Percentiles rank a stretch among this genome's conserved stretches.
Evolutionary conservation across 352 stramenopile species (phyloP).

Genomic region (Globisporangium nunn): DNA sequence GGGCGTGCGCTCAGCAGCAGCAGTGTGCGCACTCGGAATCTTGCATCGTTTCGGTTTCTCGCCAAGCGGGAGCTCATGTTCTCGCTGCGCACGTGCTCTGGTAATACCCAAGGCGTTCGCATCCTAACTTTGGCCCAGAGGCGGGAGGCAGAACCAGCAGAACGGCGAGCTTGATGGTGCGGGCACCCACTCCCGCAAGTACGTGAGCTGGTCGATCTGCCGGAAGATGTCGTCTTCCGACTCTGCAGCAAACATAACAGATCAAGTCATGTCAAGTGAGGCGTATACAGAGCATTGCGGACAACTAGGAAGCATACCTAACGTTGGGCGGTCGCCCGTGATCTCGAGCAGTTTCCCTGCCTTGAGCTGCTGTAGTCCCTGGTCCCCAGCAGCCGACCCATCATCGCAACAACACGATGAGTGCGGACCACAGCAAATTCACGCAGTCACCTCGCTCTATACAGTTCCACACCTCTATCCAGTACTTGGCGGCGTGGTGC

Average conservation of each 20-base stretch:
- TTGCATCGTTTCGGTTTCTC: too few relatives aligned
- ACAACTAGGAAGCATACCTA: constrained; percentile 21
- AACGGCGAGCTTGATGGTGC: constrained; percentile 24
- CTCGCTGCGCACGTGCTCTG: neutral
- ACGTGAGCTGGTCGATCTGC: constrained; percentile 60
- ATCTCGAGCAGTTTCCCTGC: constrained; percentile 36
- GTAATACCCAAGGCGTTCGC: too few relatives aligned
- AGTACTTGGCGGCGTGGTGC: constrained; percentile 56
- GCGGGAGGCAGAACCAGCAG: constrained; percentile 23
- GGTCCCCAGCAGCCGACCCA: constrained; percentile 1
- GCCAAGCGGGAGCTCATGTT: too few relatives aligned
- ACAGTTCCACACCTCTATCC: constrained; percentile 39
- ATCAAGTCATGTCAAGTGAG: neutral
- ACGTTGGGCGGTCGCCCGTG: constrained; percentile 29
- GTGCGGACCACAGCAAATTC: too few relatives aligned
- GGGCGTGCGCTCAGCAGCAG: too few relatives aligned
- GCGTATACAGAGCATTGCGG: neutral
- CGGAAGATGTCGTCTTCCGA: constrained; percentile 69
- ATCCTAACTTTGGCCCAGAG: neutral
- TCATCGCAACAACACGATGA: neutral
- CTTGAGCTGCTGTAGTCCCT: constrained; percentile 48
- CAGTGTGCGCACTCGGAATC: too few relatives aligned
- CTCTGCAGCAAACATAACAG: constrained; percentile 23
- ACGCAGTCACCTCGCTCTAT: too few relatives aligned
- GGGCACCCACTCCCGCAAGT: constrained; percentile 40